phyloP scores from a whole-genome alignment of 2,329 filamentous ascomycete species.

The Fusarium cyanostomum region DNA sequence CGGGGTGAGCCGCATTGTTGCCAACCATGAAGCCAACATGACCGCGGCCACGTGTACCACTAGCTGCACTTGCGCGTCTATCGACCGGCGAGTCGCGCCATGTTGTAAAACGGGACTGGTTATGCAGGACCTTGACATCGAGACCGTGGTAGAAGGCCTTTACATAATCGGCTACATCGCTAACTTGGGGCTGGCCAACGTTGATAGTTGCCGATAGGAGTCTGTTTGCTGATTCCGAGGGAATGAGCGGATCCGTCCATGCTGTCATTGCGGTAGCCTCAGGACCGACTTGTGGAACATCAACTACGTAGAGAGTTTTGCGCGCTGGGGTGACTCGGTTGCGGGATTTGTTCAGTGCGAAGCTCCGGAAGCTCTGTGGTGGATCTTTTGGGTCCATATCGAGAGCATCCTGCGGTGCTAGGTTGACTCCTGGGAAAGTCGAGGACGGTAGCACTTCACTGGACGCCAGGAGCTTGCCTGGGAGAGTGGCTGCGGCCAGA shows the following conservation, averaged over 20 bases:
- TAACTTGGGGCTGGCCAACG: constrained; percentile 32
- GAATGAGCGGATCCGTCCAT: not conserved
- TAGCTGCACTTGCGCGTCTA: too few relatives aligned
- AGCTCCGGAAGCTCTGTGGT: not conserved
- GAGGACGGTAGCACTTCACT: not conserved
- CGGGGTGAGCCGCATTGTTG: constrained; percentile 52
- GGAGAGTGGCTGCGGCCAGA: not conserved
- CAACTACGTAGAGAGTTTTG: not conserved
- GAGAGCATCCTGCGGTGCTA: not conserved
- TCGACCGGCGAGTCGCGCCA: constrained; percentile 46
- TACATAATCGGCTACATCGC: constrained; percentile 51
- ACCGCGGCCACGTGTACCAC: constrained; percentile 46
- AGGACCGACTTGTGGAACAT: not conserved
- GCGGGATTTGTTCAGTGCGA: not conserved
- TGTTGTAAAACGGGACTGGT: constrained; percentile 54
- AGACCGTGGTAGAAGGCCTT: constrained; percentile 64
- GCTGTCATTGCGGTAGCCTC: not conserved
- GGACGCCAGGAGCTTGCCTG: not conserved
- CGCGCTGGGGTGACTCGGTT: not conserved
- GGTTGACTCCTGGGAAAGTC: not conserved
- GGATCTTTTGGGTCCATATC: constrained; percentile 1
- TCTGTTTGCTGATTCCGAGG: not conserved
- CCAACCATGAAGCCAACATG: constrained; percentile 49
- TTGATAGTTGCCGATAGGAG: not conserved
- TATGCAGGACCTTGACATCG: constrained; percentile 55